Evolutionary conservation across 1,284 basidiomycete species (phyloP).

Genomic region (Puccinia triticina): DNA sequence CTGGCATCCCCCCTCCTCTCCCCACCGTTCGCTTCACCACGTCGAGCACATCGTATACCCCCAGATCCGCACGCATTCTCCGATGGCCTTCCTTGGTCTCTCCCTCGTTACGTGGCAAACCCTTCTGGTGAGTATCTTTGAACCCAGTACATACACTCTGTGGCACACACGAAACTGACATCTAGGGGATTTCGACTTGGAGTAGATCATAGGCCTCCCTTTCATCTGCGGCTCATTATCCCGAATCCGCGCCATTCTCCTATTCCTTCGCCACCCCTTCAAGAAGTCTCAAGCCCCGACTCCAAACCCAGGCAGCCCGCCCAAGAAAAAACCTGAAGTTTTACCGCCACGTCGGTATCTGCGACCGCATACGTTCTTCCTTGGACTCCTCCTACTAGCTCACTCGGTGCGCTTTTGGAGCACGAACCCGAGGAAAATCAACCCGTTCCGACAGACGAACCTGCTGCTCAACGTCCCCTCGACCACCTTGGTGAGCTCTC

Average conservation of each 20-base stretch:
- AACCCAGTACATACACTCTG: no score
- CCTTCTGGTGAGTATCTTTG: slow-evolving; percentile 24
- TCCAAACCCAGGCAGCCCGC: neutral
- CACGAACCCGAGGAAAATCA: neutral
- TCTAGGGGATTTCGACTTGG: neutral
- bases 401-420: neutral
- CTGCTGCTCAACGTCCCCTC: slow-evolving; percentile 3
- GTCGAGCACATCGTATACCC: no score
- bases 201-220: slow-evolving; percentile 43
- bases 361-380: neutral
- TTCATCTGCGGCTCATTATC: slow-evolving; percentile 35
- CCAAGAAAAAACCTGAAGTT: neutral
- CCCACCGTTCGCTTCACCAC: neutral
- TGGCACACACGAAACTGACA: neutral
- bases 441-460: slow-evolving; percentile 30
- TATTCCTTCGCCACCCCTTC: slow-evolving; percentile 1
- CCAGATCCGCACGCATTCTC: no score
- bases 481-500: slow-evolving; percentile 5
- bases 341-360: neutral
- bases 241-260: neutral
- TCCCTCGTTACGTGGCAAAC: slow-evolving; percentile 45
- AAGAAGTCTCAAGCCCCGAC: neutral
- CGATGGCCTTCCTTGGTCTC: slow-evolving; percentile 36
- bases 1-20: neutral
- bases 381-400: neutral